Percentiles rank a stretch among this genome's conserved stretches.
phyloP scores from a whole-genome alignment of 805 yeast species.

The Kuraishia floccosa region DNA sequence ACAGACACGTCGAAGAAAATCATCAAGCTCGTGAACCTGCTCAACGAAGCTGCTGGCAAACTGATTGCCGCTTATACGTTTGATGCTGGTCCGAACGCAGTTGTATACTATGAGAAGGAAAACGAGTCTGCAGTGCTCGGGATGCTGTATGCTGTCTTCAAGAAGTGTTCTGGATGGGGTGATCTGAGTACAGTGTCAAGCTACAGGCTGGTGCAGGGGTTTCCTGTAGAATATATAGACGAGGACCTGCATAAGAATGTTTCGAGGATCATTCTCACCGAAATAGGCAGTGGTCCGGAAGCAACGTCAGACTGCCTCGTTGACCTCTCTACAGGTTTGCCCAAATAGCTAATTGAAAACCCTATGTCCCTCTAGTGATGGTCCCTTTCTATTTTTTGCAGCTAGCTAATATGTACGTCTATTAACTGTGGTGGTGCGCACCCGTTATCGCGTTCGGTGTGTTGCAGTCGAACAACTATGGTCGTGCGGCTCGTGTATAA shows the following conservation, averaged over 20 bases:
- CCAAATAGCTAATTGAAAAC: too few relatives aligned
- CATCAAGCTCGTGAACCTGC: slow-evolving; percentile 65
- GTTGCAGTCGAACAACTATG: too few relatives aligned
- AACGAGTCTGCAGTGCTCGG: slow-evolving; percentile 70
- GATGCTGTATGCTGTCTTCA: slow-evolving; percentile 50
- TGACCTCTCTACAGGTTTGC: slow-evolving; percentile 46
- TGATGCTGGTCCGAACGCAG: slow-evolving; percentile 99
- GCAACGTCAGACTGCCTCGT: slow-evolving; percentile 44
- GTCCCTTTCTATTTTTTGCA: too few relatives aligned
- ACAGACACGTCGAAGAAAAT: slow-evolving; percentile 83
- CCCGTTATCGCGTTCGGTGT: too few relatives aligned
- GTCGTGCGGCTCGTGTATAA: too few relatives aligned
- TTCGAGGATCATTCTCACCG: slow-evolving; percentile 72
- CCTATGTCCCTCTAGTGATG: too few relatives aligned
- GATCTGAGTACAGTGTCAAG: slow-evolving; percentile 3
- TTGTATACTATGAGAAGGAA: slow-evolving; percentile 72
- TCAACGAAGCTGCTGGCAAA: slow-evolving; percentile 58
- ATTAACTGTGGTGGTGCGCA: too few relatives aligned
- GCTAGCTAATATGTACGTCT: too few relatives aligned
- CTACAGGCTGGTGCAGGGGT: slow-evolving; percentile 8
- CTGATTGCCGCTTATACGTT: slow-evolving; percentile 91
- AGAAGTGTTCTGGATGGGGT: slow-evolving; percentile 61
- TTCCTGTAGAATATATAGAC: slow-evolving; percentile 19
- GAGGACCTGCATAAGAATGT: slow-evolving; percentile 57
- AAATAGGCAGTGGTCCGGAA: slow-evolving; percentile 84